phyloP scores from a whole-genome alignment of 1,284 basidiomycete species.

The Phellopilus nigrolimitatus region DNA sequence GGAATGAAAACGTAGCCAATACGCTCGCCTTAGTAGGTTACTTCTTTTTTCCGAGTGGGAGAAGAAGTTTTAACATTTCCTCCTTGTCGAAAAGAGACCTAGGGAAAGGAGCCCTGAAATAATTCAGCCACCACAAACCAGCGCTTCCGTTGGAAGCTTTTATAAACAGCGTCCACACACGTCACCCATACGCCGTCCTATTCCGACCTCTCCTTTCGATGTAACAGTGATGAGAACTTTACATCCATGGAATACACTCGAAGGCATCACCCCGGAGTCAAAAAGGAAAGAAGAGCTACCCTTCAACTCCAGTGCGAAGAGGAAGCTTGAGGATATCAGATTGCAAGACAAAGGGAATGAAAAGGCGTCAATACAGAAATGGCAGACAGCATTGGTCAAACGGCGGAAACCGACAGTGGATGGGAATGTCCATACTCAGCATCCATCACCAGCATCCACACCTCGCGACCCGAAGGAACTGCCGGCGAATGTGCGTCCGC shows the following conservation, averaged over 20 bases:
- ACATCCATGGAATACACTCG: conserved; percentile 4
- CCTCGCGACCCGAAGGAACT: neutral
- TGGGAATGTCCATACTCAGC: too few species aligned
- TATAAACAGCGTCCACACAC: neutral
- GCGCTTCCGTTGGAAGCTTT: neutral
- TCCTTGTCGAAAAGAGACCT: too few species aligned
- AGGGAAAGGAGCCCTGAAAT: neutral
- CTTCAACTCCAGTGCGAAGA: neutral
- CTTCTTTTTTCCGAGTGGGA: too few species aligned
- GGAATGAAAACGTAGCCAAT: too few species aligned
- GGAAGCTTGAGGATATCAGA: neutral
- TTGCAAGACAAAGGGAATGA: neutral
- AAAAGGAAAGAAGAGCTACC: neutral
- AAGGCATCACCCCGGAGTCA: conserved; percentile 1
- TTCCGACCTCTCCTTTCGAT: neutral
- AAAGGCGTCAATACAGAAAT: conserved; percentile 1
- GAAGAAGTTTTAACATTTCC: too few species aligned
- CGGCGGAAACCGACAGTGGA: neutral
- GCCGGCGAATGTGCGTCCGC: neutral
- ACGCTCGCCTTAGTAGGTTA: too few species aligned
- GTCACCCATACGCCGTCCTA: neutral
- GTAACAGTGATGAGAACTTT: conserved; percentile 6
- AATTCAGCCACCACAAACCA: neutral
- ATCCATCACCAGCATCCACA: too few species aligned
- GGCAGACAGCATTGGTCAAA: conserved; percentile 2